These are phyloP conservation scores for Saxispiralis lemnorum DNA, from an alignment of 495 filamentous ascomycete species.

Conservation along the genomic window DNA sequence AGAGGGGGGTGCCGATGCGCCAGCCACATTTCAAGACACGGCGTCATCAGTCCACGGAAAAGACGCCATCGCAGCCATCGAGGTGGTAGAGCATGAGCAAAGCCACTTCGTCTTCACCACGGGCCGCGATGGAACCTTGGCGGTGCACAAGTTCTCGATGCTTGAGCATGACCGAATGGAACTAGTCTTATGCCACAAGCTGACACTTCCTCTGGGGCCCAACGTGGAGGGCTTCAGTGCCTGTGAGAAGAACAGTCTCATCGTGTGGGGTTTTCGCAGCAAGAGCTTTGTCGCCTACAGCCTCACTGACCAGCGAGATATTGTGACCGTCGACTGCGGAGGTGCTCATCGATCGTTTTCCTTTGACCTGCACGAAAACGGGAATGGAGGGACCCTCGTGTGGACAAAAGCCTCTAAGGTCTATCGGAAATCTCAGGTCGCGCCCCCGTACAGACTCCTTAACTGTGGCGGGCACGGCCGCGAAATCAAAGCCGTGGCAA, in stretches of 20 bases:
- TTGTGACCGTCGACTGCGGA: constrained; percentile 58
- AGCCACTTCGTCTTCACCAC: constrained; percentile 41
- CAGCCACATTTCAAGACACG: neutral
- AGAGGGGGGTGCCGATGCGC: too few relatives aligned
- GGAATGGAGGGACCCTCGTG: constrained; percentile 25
- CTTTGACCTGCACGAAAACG: constrained; percentile 31
- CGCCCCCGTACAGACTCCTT: constrained; percentile 34
- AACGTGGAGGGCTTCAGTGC: constrained; percentile 54
- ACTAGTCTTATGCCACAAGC: constrained; percentile 32
- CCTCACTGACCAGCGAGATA: constrained; percentile 43
- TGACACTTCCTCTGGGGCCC: constrained; percentile 42
- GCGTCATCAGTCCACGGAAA: constrained; percentile 31
- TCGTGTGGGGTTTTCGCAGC: constrained; percentile 65
- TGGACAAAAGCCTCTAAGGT: constrained; percentile 42
- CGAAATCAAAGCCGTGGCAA: constrained; percentile 67
- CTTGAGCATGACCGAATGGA: constrained; percentile 1
- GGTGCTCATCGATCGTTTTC: constrained; percentile 62
- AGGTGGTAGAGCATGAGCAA: constrained; percentile 13
- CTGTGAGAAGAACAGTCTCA: constrained; percentile 30
- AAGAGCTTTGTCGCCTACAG: constrained; percentile 67
- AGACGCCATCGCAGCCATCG: constrained; percentile 55
- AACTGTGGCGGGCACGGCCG: constrained; percentile 62
- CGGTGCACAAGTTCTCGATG: constrained; percentile 30
- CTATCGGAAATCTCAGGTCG: constrained; percentile 32
- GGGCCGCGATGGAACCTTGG: constrained; percentile 56